Conservation (phyloP, 495 filamentous ascomycete species). For the Penicillium roqueforti region DNA sequence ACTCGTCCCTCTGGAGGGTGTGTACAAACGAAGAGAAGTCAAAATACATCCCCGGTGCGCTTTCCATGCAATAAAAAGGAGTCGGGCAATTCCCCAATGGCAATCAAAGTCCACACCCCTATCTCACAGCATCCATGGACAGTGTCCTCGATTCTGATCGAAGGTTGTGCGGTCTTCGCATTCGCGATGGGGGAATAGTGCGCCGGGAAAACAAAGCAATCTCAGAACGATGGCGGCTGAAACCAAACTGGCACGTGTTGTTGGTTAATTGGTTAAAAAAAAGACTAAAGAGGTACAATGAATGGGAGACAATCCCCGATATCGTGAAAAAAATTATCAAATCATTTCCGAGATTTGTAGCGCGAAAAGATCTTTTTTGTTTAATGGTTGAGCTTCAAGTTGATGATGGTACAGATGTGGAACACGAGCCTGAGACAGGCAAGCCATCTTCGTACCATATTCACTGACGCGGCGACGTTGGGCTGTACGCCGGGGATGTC, state of each 20-base stretch:
- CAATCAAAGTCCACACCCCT: neutral
- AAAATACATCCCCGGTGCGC: constrained; percentile 27
- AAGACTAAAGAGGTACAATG: constrained; percentile 31
- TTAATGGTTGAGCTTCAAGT: constrained; percentile 22
- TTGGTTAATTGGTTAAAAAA: constrained; percentile 7
- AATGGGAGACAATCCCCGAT: constrained; percentile 28
- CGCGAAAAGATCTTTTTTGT: constrained; percentile 41
- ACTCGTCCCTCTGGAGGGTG: constrained; percentile 21
- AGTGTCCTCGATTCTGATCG: neutral
- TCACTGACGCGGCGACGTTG: constrained; percentile 50
- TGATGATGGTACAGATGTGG: constrained; percentile 44
- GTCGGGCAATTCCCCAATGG: constrained; percentile 4
- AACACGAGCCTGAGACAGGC: constrained; percentile 24
- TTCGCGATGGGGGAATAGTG: constrained; percentile 9
- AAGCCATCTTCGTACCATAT: constrained; percentile 18
- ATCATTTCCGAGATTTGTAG: constrained; percentile 39
- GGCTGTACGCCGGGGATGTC: constrained; percentile 48
- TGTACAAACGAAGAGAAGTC: constrained; percentile 29
- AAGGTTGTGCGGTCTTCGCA: neutral
- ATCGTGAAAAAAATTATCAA: constrained; percentile 43
- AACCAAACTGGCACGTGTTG: constrained; percentile 12
- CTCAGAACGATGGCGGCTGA: constrained; percentile 16
- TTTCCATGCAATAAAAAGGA: constrained; percentile 36
- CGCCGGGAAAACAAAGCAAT: constrained; percentile 26
- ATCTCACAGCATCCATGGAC: neutral